These are phyloP conservation scores for Flaveria floridana DNA, from an alignment of 140 eudicot genomes.

Conservation along the genomic window DNA sequence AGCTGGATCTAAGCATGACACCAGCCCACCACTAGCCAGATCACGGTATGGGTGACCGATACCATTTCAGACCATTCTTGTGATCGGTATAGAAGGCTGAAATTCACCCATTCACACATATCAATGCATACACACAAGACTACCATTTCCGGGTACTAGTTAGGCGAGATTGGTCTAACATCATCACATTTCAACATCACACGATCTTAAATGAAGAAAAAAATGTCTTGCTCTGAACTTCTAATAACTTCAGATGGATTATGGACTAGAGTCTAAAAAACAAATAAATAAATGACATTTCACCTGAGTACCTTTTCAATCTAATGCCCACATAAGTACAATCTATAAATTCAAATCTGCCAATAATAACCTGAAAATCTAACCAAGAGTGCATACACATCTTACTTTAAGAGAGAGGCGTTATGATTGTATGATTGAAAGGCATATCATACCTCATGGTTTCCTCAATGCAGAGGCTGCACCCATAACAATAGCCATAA, in stretches of 20 bases:
- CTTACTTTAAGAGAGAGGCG: not conserved
- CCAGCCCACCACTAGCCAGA: not conserved
- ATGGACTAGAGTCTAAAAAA: constrained; percentile 5
- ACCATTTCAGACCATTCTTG: not conserved
- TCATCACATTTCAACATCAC: not conserved
- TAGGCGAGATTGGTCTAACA: not conserved
- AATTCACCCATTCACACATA: not conserved
- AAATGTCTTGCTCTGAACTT: not conserved
- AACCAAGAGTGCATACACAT: not conserved
- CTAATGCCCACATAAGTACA: constrained; percentile 23
- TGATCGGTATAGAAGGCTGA: not conserved
- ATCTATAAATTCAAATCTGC: constrained; percentile 24
- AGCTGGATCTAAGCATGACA: not conserved
- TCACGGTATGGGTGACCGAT: not conserved
- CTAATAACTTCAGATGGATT: constrained; percentile 28
- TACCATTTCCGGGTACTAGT: not conserved
- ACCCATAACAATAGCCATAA: constrained; percentile 96
- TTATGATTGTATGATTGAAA: not conserved
- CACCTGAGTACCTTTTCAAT: not conserved
- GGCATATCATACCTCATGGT: constrained; percentile 48
- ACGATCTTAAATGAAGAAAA: not conserved
- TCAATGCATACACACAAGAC: not conserved
- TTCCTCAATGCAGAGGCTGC: constrained; percentile 98
- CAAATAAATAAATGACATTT: constrained; percentile 36
- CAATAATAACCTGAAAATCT: not conserved